Percentiles rank a stretch among this genome's conserved stretches.
Evolutionary conservation across 169 alveolate species (phyloP).

Genomic region (Plasmodium yoelii): DNA sequence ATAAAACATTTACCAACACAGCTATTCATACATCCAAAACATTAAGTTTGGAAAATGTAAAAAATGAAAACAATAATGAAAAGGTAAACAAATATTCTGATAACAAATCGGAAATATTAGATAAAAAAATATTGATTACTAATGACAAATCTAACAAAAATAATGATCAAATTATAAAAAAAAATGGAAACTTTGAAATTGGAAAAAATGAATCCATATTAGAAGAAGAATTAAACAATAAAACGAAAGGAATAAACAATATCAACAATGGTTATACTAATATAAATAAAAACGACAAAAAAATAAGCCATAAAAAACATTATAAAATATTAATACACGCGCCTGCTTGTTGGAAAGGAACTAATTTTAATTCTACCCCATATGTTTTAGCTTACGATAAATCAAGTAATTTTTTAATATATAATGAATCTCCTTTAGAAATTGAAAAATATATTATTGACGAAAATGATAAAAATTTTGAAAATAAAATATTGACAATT

Average conservation of each 20-base stretch:
- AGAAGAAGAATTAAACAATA: constrained; percentile 9
- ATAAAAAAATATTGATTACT: neutral
- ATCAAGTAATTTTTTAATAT: constrained; percentile 45
- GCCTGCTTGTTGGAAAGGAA: constrained; percentile 75
- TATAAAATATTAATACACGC: constrained; percentile 65
- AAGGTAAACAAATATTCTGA: neutral
- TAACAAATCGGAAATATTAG: no score
- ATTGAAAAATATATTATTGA: constrained; percentile 68
- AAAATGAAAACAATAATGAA: neutral
- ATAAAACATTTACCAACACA: neutral
- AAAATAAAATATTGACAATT: constrained; percentile 45
- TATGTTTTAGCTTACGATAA: constrained; percentile 49
- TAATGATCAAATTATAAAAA: neutral
- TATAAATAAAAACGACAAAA: neutral
- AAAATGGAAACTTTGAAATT: neutral
- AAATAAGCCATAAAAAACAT: constrained; percentile 13
- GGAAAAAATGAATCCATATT: neutral
- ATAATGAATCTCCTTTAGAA: constrained; percentile 71
- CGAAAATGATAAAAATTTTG: constrained; percentile 40
- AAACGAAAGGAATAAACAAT: neutral
- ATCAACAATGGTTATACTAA: neutral
- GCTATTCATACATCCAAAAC: neutral
- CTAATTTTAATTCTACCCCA: constrained; percentile 45
- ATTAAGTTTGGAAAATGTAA: constrained; percentile 1
- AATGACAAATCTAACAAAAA: neutral